phyloP scores from a whole-genome alignment of 306 rosid genomes.

The Prosopis cineraria region DNA sequence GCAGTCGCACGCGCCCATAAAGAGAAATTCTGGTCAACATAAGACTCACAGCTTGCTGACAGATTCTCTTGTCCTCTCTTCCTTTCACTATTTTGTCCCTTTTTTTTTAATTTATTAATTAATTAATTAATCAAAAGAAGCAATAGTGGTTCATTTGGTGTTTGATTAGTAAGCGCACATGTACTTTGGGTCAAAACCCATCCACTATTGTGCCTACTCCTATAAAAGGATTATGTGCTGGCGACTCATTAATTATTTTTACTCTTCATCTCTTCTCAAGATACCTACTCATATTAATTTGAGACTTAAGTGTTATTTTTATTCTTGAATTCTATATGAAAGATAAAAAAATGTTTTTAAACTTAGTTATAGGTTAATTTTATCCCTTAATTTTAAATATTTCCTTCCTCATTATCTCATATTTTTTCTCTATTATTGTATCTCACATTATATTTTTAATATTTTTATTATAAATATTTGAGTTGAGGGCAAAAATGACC shows the following conservation, averaged over 20 bases:
- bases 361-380: no score
- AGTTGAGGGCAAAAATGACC: no score
- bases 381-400: no score
- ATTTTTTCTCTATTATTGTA: no score
- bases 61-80: constrained; percentile 23
- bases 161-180: constrained; percentile 15
- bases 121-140: no score
- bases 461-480: no score
- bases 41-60: constrained; percentile 24
- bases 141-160: constrained; percentile 13
- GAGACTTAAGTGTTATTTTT: no score
- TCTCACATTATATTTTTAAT: no score
- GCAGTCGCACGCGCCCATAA: constrained; percentile 1
- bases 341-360: no score
- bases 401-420: no score
- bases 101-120: background rate
- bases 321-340: no score
- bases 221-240: background rate
- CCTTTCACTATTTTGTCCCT: background rate
- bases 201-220: background rate
- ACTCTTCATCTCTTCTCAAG: constrained; percentile 8
- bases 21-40: constrained; percentile 3
- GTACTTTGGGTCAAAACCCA: constrained; percentile 25
- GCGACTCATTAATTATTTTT: background rate
- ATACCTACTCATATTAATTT: background rate